These are phyloP conservation scores for Heritiera littoralis DNA, from an alignment of 345 rosid species.

Conservation along the genomic window DNA sequence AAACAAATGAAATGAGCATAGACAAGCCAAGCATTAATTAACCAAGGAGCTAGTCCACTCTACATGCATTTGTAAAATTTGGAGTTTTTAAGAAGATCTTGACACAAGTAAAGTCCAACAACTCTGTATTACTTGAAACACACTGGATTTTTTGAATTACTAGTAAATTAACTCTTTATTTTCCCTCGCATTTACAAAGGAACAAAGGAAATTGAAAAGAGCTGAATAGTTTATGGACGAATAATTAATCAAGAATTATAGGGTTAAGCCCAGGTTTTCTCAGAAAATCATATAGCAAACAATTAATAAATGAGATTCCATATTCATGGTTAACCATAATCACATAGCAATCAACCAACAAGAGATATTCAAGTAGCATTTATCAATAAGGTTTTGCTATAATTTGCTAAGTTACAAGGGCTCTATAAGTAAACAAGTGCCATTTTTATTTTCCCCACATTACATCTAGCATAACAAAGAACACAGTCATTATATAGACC, in stretches of 20 bases:
- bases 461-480: no score
- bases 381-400: no score
- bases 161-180: background rate
- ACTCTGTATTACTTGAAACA: background rate
- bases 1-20: no score
- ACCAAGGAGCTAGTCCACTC: background rate
- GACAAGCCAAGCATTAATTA: no score
- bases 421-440: no score
- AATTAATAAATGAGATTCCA: conserved; percentile 2
- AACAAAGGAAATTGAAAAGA: background rate
- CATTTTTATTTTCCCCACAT: no score
- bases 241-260: background rate
- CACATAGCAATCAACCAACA: no score
- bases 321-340: conserved; percentile 5
- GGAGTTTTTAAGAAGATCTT: no score
- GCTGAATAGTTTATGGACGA: background rate
- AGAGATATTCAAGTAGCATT: no score
- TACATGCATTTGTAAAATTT: background rate
- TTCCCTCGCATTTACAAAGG: background rate
- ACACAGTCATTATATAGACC: no score
- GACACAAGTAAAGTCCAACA: no score
- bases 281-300: background rate
- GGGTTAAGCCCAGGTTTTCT: background rate
- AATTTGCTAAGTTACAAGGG: no score
- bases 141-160: background rate